Percentiles rank a stretch among this genome's conserved stretches.
phyloP scores from a whole-genome alignment of 2,329 filamentous ascomycete species.

The Nothophoma quercina region DNA sequence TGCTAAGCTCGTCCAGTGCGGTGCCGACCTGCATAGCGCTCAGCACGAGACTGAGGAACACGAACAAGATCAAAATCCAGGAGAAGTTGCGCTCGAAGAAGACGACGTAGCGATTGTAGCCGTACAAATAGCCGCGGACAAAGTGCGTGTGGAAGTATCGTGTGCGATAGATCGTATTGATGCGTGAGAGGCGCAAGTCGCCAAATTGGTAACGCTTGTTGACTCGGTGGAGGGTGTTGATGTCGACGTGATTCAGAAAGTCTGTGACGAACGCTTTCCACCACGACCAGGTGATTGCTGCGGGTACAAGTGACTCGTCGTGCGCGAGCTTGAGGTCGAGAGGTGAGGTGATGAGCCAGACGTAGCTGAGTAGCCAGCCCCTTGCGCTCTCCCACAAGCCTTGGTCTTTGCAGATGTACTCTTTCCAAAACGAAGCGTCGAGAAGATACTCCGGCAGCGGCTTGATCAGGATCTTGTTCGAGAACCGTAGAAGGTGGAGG shows the following conservation, averaged over 20 bases:
- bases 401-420: conserved; percentile 30
- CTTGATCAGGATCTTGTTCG: conserved; percentile 41
- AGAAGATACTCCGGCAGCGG: conserved; percentile 46
- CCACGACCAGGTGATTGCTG: conserved; percentile 43
- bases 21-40: conserved; percentile 51
- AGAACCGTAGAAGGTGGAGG: conserved; percentile 46
- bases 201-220: conserved; percentile 49
- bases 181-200: conserved; percentile 44
- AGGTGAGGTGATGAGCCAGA: conserved; percentile 46
- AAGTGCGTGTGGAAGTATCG: conserved; percentile 44
- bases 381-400: conserved; percentile 35
- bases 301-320: conserved; percentile 37
- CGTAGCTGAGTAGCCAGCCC: conserved; percentile 45
- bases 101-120: conserved; percentile 50
- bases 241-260: conserved; percentile 37
- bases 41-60: conserved; percentile 48
- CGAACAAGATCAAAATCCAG: conserved; percentile 49
- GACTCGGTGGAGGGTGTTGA: conserved; percentile 44
- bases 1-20: conserved; percentile 32
- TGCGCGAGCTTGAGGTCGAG: conserved; percentile 46
- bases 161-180: conserved; percentile 48
- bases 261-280: conserved; percentile 44
- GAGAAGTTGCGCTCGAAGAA: conserved; percentile 51
- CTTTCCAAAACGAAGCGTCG: conserved; percentile 40
- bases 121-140: conserved; percentile 50